These are phyloP conservation scores for Cylindrotheca fusiformis DNA, from an alignment of 108 stramenopile genomes.

Conservation along the genomic window DNA sequence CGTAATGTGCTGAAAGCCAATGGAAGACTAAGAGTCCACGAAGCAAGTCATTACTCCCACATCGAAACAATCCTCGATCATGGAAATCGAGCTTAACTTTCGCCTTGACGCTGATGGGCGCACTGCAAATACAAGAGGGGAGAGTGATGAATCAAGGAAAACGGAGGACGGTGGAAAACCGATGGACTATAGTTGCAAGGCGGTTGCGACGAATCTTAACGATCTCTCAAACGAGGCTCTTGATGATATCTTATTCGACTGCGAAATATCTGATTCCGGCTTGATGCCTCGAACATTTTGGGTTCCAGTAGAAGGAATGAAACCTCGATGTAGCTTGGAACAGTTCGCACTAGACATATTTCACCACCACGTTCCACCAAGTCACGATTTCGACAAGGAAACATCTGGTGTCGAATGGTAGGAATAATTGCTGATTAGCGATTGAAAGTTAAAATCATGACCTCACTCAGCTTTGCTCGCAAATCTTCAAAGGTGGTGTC, in stretches of 20 bases:
- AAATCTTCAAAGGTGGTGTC: conserved; percentile 53
- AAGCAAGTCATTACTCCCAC: too few relatives aligned
- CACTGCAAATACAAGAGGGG: conserved; percentile 28
- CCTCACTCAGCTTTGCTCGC: too few relatives aligned
- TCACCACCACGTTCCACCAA: conserved; percentile 49
- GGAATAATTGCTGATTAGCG: too few relatives aligned
- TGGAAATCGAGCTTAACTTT: conserved; percentile 63
- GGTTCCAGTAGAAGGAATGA: conserved; percentile 44
- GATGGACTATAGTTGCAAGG: conserved; percentile 44
- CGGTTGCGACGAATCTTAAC: conserved; percentile 41
- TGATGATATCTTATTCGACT: conserved; percentile 73
- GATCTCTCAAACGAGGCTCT: conserved; percentile 8
- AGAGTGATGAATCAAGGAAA: conserved; percentile 3
- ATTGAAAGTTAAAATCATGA: too few relatives aligned
- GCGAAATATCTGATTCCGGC: conserved; percentile 73
- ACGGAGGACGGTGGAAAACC: neutral
- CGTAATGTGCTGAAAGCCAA: too few relatives aligned
- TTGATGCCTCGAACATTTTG: conserved; percentile 81
- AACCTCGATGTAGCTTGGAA: conserved; percentile 67
- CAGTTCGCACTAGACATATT: conserved; percentile 71
- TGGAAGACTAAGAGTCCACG: too few relatives aligned
- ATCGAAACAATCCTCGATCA: neutral
- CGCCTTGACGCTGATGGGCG: conserved; percentile 63
- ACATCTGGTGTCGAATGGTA: conserved; percentile 76
- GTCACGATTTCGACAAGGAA: conserved; percentile 13